Evolutionary conservation across 2,329 filamentous ascomycete genomes (phyloP), one percentile per base, ranked within the genome.

Genomic region (Colletotrichum eleusines): DNA sequence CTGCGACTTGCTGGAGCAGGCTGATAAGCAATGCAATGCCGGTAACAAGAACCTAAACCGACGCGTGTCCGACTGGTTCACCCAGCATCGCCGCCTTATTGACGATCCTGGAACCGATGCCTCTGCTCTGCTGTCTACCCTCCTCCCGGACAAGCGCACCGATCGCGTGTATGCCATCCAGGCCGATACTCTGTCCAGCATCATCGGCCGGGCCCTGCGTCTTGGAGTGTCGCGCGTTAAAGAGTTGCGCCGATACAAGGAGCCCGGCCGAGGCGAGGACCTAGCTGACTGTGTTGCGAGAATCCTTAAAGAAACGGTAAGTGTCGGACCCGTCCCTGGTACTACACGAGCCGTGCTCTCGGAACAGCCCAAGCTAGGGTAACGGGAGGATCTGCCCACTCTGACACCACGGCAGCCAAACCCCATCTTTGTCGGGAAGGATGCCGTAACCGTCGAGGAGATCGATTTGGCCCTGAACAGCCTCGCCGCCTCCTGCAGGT

Each of bases 161-260:
- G 94, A 97, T 77, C 88, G 94, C 35, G 92, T 95, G 2, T 97
- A 95, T 77, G 87, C 85, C 46, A 84, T 97, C 1, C 89, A 93
- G 76, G 83, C 88, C 7, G 77, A 81, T 11, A 85, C 83, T 0
- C 83, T 97, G 0, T 88, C 90, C 66, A 88, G 86, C 62, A 87
- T 93, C n/a, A 85, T 97, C 20, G 88, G 86, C 3, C 87, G 90
- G 40, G 88, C 71, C 26, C 84, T 95, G n/a, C 80, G 86, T 5
- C 84, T 97, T 31, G 90, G 91, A 1, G 81, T 83, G 3, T 88
- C 87, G 3, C 87, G 93, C 18, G 84, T 87, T 35, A 81, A 82
- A 18, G 86, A 93, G 54, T 84, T 97, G 14, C 82, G 88, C 42
- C 83, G 85, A 74, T 95, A 93, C 85, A 85, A 82, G 53, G 81